Base-by-base conservation (phyloP, 306 rosid species). In the Pterocarpus macrocarpus region DNA sequence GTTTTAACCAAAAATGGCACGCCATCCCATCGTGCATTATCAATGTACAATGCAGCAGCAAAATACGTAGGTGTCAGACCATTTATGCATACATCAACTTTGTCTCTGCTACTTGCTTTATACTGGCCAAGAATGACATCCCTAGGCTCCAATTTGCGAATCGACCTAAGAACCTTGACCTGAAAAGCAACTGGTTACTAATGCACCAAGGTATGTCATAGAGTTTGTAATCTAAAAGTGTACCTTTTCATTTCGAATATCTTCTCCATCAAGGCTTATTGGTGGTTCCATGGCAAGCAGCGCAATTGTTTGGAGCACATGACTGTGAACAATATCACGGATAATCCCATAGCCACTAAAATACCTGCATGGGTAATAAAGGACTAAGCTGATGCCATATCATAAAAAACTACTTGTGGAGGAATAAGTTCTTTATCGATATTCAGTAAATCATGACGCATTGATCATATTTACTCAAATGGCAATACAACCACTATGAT, bases 221-320 rank as follows among this genome's bases (percentile, higher is more conserved):
- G 69, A 55, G 30, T 80, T 75, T 78, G 22, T 52, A 80, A 49
- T 59, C 55, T 66, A 82, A 71, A 73, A 36, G 67, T 34, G 53
- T 85, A 94, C 98, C 97, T 94, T 94, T 84, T 94, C 98, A 77
- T 91, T 92, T 83, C 97, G 91, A 85, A 94, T 90, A 84, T 93
- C 95, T 90, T 94, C 97, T 65, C 97, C 97, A 68, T 89, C 89
- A 34, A 94, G 94, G 88, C 94, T 90, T 84, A 92, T 85, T 11
- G 98, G 98, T 44, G 97, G 97, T 84, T 94, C 98, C 97, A 92
- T 92, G 83, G 97, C 97, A 79, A 94, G 98, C 86, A 94, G 81
- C 44, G 98, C 97, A 82, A 94, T 84, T 68, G 95, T 91, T 84
- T 92, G 97, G 73, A 94, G 94, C 71, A 92, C 89, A 87, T 92